Evolutionary conservation across 192 early-diverging fungal species (phyloP).

Genomic region (Spizellomyces punctatus): DNA sequence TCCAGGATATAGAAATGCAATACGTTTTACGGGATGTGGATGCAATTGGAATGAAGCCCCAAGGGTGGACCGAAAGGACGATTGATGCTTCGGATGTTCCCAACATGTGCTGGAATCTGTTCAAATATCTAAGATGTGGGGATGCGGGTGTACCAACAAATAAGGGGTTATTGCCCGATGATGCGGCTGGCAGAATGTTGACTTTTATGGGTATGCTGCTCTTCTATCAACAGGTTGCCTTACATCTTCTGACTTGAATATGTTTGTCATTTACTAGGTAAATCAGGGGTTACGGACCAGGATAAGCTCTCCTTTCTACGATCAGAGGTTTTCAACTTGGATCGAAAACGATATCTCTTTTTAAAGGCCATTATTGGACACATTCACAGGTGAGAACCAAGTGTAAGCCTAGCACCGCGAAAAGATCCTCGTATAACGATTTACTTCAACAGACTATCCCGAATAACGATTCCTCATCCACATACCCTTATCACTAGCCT

Average conservation of each 20-base stretch:
- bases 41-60: background rate
- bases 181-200: background rate
- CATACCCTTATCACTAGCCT: background rate
- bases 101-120: background rate
- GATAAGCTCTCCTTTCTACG: background rate
- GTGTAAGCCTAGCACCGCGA: background rate
- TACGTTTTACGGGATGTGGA: background rate
- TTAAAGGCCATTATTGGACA: constrained; percentile 9
- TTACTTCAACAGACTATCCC: background rate
- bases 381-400: background rate
- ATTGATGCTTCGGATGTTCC: background rate
- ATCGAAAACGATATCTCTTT: constrained; percentile 2
- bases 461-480: background rate
- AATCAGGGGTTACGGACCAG: background rate
- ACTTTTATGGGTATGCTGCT: constrained; percentile 5
- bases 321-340: background rate
- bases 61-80: background rate
- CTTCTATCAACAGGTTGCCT: background rate
- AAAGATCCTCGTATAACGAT: background rate
- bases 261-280: background rate
- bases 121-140: background rate
- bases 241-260: background rate
- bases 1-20: background rate
- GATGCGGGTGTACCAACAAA: background rate
- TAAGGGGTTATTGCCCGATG: background rate